A percentile compares a stretch with the other conserved stretches of the same genome.
These are phyloP conservation scores for Tothia fuscella DNA, from an alignment of 2,329 filamentous ascomycete species.

Conservation along the genomic window DNA sequence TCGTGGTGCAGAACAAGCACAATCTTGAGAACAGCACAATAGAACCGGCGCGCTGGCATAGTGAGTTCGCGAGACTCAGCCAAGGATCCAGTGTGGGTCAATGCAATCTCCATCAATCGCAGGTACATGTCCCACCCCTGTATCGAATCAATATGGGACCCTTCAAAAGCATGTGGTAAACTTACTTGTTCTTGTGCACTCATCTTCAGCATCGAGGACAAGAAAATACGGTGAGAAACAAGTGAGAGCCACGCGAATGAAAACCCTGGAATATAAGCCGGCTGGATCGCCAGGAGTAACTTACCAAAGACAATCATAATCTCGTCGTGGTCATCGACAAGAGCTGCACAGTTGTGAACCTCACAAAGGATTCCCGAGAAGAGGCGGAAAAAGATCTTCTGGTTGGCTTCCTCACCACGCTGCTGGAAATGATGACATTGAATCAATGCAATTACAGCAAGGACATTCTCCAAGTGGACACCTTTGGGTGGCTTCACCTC, in stretches of 20 bases:
- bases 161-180: background rate
- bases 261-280: conserved; percentile 68
- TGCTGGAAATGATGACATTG: conserved; percentile 77
- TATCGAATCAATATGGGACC: background rate
- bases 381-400: conserved; percentile 82
- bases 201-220: conserved; percentile 63
- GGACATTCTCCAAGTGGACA: conserved; percentile 63
- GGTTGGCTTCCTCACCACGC: conserved; percentile 70
- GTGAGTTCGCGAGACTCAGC: conserved; percentile 62
- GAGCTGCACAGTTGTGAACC: conserved; percentile 44
- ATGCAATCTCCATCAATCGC: conserved; percentile 45
- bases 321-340: conserved; percentile 46
- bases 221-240: conserved; percentile 72
- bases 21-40: conserved; percentile 71
- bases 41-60: conserved; percentile 62
- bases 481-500: conserved; percentile 48
- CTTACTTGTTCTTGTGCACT: conserved; percentile 30
- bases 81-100: conserved; percentile 51
- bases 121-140: conserved; percentile 51
- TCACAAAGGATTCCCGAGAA: conserved; percentile 76
- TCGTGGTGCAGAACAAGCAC: conserved; percentile 83
- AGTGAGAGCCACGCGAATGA: conserved; percentile 74
- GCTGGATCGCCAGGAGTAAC: conserved; percentile 62
- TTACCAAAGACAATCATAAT: conserved; percentile 62
- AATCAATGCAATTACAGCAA: conserved; percentile 67